phyloP scores from a whole-genome alignment of 352 stramenopile species.

The Pythium chondricola region DNA sequence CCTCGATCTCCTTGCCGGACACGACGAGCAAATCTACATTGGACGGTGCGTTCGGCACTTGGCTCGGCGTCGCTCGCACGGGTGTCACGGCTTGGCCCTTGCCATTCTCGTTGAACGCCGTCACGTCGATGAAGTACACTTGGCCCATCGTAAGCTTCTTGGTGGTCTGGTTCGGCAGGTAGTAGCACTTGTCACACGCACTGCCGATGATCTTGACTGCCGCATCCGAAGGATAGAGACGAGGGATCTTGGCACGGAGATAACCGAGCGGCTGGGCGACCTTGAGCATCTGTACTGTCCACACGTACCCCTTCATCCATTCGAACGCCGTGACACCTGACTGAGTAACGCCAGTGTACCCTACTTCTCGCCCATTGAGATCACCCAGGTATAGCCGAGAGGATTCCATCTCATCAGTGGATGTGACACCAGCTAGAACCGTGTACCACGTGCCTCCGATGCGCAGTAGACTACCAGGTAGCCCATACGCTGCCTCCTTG shows the following conservation, averaged over 20 bases:
- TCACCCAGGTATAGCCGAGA: slow-evolving; percentile 56
- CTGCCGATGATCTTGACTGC: slow-evolving; percentile 32
- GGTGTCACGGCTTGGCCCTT: slow-evolving; percentile 34
- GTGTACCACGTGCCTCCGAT: slow-evolving; percentile 71
- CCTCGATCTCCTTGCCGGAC: slow-evolving; percentile 82
- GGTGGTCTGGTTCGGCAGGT: slow-evolving; percentile 47
- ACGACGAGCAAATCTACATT: slow-evolving; percentile 85
- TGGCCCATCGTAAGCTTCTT: slow-evolving; percentile 58
- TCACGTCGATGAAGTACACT: slow-evolving; percentile 72
- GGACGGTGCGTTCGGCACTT: slow-evolving; percentile 85
- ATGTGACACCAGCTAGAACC: slow-evolving; percentile 37
- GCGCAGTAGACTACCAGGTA: slow-evolving; percentile 47
- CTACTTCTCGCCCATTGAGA: slow-evolving; percentile 43
- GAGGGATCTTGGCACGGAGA: slow-evolving; percentile 49
- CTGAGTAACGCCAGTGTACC: slow-evolving; percentile 36
- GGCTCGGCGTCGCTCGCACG: slow-evolving; percentile 52
- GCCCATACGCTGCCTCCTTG: slow-evolving; percentile 35
- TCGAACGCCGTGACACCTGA: slow-evolving; percentile 46
- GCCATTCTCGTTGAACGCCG: slow-evolving; percentile 72
- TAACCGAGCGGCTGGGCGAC: slow-evolving; percentile 34
- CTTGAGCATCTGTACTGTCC: slow-evolving; percentile 48
- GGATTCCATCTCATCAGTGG: slow-evolving; percentile 26
- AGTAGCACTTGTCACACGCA: slow-evolving; percentile 61
- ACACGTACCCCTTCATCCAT: slow-evolving; percentile 70
- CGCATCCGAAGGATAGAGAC: slow-evolving; percentile 36